These are phyloP conservation scores for Metschnikowia kunwiensis DNA, from an alignment of 805 yeast species.

Conservation along the genomic window DNA sequence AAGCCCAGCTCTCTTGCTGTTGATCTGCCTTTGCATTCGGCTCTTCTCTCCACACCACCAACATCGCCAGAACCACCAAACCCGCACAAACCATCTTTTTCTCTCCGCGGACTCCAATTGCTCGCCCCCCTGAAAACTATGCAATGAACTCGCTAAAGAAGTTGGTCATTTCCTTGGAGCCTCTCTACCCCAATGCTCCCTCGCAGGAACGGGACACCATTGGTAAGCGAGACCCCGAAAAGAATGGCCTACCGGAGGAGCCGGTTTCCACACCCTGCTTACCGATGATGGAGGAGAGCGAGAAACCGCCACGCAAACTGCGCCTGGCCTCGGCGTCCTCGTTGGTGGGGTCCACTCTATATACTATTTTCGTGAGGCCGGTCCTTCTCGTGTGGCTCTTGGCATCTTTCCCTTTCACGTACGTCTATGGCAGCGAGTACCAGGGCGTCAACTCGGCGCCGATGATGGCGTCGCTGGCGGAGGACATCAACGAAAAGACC, in stretches of 20 bases:
- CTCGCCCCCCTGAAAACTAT: too few relatives aligned
- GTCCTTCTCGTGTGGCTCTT: conserved; percentile 46
- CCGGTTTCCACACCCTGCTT: not conserved
- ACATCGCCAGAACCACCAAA: too few relatives aligned
- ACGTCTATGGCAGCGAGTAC: conserved; percentile 29
- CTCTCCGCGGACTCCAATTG: too few relatives aligned
- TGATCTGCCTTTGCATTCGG: too few relatives aligned
- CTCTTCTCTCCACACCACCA: too few relatives aligned
- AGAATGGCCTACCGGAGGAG: conserved; percentile 1
- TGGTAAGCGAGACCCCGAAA: conserved; percentile 1
- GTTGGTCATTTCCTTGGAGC: conserved; percentile 18
- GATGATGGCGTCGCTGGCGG: conserved; percentile 7
- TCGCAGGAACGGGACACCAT: too few relatives aligned
- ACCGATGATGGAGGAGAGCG: conserved; percentile 8
- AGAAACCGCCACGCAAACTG: too few relatives aligned
- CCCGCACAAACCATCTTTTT: too few relatives aligned
- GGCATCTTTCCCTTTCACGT: conserved; percentile 53
- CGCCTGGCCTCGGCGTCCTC: too few relatives aligned
- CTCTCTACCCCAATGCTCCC: conserved; percentile 13
- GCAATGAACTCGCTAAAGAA: conserved; percentile 21
- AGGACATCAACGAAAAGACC: conserved; percentile 30
- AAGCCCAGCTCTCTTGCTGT: too few relatives aligned
- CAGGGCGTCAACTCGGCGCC: conserved; percentile 6
- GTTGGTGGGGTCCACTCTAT: conserved; percentile 36
- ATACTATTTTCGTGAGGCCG: conserved; percentile 52